A percentile compares a stretch with the other conserved stretches of the same genome.
phyloP scores from a whole-genome alignment of 345 rosid species.

The Populus euphratica region DNA sequence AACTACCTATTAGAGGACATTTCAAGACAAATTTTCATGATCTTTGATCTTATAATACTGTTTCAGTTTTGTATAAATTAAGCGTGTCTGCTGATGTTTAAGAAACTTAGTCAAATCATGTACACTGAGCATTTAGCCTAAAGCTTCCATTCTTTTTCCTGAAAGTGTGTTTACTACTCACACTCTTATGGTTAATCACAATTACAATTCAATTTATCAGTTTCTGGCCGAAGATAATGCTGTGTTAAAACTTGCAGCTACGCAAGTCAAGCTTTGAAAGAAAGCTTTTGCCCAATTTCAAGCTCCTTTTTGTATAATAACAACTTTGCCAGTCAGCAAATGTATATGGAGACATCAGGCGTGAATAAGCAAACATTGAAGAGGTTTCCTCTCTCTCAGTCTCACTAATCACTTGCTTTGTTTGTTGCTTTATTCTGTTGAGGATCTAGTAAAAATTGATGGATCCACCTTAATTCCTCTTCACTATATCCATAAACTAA shows the following conservation, averaged over 20 bases:
- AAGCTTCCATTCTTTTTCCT: neutral
- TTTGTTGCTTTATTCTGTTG: neutral
- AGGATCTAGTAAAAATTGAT: neutral
- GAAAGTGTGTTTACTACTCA: neutral
- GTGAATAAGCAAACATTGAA: slow-evolving; percentile 47
- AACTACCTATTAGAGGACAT: too few species aligned
- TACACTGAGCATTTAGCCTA: too few species aligned
- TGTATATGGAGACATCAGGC: slow-evolving; percentile 25
- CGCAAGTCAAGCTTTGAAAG: slow-evolving; percentile 37
- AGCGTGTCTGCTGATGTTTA: too few species aligned
- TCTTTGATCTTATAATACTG: too few species aligned
- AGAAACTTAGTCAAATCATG: too few species aligned
- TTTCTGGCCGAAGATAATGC: neutral
- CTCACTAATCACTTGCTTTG: neutral
- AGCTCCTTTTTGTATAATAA: slow-evolving; percentile 29
- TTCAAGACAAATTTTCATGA: too few species aligned
- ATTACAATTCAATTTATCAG: neutral
- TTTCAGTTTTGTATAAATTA: too few species aligned
- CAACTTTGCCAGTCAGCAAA: slow-evolving; percentile 30
- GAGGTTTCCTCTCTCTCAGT: slow-evolving; percentile 36
- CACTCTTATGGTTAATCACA: neutral
- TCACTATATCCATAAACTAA: neutral
- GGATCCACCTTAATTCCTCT: neutral
- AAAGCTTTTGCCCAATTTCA: slow-evolving; percentile 30
- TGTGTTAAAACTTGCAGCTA: slow-evolving; percentile 34